Evolutionary conservation across 23 red algal species (phyloP).

Genomic region (Gracilaria domingensis): DNA sequence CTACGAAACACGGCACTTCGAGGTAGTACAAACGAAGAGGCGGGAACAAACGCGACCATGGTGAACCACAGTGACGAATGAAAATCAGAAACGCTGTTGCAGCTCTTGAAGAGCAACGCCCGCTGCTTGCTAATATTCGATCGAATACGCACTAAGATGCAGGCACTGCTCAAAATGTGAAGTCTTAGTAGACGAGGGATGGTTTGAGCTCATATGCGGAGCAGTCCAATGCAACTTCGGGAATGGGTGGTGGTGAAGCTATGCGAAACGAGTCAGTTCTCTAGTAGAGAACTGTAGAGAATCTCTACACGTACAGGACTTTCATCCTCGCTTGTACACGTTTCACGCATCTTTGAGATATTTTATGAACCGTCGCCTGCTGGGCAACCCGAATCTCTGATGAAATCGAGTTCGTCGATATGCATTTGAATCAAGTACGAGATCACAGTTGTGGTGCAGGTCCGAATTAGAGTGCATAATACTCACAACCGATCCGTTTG

Average conservation of each 20-base stretch:
- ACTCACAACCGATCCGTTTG: too few species aligned
- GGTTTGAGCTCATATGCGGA: too few species aligned
- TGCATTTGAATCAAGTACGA: too few species aligned
- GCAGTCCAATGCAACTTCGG: not conserved
- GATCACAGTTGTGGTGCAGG: too few species aligned
- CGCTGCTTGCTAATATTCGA: too few species aligned
- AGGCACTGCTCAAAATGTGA: too few species aligned
- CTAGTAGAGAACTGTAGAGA: not conserved
- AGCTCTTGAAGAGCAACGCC: not conserved
- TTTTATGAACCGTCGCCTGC: not conserved
- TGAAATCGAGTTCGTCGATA: too few species aligned
- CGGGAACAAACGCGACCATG: constrained; percentile 19
- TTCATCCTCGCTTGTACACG: too few species aligned
- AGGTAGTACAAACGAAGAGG: not conserved
- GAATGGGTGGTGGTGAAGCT: not conserved
- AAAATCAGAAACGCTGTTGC: not conserved
- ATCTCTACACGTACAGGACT: too few species aligned
- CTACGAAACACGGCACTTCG: not conserved
- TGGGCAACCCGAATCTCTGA: too few species aligned
- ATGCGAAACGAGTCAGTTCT: not conserved
- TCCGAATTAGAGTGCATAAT: too few species aligned
- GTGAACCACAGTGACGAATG: not conserved
- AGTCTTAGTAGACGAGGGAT: too few species aligned
- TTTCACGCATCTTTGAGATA: not conserved
- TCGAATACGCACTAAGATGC: not conserved